Percentiles rank a stretch among this genome's conserved stretches.
Conservation (phyloP, 441 rosid genomes). For the Pelargonium fulgidum region DNA sequence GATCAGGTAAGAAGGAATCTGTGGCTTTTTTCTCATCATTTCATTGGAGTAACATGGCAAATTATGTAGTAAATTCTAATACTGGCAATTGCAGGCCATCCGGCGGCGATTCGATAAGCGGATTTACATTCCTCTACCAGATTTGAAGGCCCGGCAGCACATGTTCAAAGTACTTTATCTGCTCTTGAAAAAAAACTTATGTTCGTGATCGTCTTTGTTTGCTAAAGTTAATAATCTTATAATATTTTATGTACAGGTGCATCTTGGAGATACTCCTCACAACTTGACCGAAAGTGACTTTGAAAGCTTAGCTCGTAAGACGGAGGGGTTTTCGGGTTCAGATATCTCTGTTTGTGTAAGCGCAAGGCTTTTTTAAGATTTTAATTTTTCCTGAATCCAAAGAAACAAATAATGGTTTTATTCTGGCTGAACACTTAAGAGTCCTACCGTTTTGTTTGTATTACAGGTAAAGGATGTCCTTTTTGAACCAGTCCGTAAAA, state of each 20-base stretch:
- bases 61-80: slow-evolving; percentile 25
- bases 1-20: slow-evolving; percentile 58
- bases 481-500: slow-evolving; percentile 95
- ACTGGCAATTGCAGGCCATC: slow-evolving; percentile 65
- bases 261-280: slow-evolving; percentile 97
- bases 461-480: slow-evolving; percentile 92
- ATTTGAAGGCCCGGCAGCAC: slow-evolving; percentile 86
- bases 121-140: slow-evolving; percentile 96
- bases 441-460: neutral
- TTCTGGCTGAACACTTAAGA: neutral
- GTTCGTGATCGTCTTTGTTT: neutral
- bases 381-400: neutral
- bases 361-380: slow-evolving; percentile 15
- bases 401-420: neutral
- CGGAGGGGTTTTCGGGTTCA: slow-evolving; percentile 96
- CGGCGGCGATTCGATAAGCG: slow-evolving; percentile 98
- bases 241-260: slow-evolving; percentile 51
- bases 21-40: slow-evolving; percentile 15
- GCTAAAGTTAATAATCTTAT: neutral
- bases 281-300: slow-evolving; percentile 87
- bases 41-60: slow-evolving; percentile 14
- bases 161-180: slow-evolving; percentile 75
- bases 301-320: slow-evolving; percentile 69
- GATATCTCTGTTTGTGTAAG: slow-evolving; percentile 97
- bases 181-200: neutral